A percentile compares a stretch with the other conserved stretches of the same genome.
Conservation (phyloP, 306 rosid species). For the Rosa rugosa region DNA sequence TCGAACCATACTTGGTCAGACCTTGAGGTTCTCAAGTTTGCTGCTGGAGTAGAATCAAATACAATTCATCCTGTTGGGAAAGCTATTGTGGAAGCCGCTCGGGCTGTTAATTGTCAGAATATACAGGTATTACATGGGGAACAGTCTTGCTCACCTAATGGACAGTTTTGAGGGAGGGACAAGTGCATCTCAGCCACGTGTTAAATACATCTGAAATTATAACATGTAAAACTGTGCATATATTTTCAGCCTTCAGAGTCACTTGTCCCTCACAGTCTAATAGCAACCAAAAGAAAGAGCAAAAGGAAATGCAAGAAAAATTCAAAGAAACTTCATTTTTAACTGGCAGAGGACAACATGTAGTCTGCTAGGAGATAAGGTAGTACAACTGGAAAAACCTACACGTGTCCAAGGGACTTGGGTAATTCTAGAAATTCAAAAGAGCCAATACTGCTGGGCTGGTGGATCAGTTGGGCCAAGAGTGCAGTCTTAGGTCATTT, state of each 20-base stretch:
- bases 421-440: too few relatives aligned
- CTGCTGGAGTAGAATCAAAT: slow-evolving; percentile 92
- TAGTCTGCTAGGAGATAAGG: too few relatives aligned
- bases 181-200: not conserved
- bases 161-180: not conserved
- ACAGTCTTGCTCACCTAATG: not conserved
- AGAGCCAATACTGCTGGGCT: too few relatives aligned
- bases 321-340: too few relatives aligned
- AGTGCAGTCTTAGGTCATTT: too few relatives aligned
- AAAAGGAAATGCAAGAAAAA: too few relatives aligned
- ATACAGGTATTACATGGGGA: slow-evolving; percentile 50
- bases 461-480: too few relatives aligned
- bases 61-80: slow-evolving; percentile 92
- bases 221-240: not conserved
- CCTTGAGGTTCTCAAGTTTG: slow-evolving; percentile 72
- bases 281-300: too few relatives aligned
- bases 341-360: too few relatives aligned
- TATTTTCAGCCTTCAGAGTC: not conserved
- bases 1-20: slow-evolving; percentile 53
- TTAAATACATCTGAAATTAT: not conserved
- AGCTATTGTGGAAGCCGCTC: slow-evolving; percentile 93
- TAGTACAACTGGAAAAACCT: too few relatives aligned
- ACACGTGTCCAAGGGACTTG: too few relatives aligned
- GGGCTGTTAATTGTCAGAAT: slow-evolving; percentile 46
- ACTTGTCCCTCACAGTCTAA: not conserved